A percentile compares a stretch with the other conserved stretches of the same genome.
These are phyloP conservation scores for Zygosaccharomyces siamensis DNA, from an alignment of 805 yeast species.

Conservation along the genomic window DNA sequence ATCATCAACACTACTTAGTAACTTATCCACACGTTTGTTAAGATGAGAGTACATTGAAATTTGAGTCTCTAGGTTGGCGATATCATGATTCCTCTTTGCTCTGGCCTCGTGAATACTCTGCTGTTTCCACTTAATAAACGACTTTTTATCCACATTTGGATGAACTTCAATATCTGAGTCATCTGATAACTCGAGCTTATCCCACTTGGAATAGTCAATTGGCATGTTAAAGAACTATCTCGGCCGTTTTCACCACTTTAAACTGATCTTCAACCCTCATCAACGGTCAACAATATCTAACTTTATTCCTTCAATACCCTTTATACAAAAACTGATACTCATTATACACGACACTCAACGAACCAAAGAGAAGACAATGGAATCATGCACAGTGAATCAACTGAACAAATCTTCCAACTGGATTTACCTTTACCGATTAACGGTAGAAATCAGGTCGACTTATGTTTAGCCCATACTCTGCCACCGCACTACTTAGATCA, in stretches of 20 bases:
- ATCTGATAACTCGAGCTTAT: slow-evolving; percentile 89
- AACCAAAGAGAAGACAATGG: slow-evolving; percentile 2
- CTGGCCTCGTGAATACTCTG: slow-evolving; percentile 95
- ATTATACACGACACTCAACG: slow-evolving; percentile 6
- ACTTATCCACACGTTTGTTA: slow-evolving; percentile 63
- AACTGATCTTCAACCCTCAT: neutral
- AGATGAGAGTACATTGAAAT: slow-evolving; percentile 74
- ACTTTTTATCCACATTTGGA: slow-evolving; percentile 92
- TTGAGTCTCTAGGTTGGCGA: slow-evolving; percentile 70
- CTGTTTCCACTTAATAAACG: slow-evolving; percentile 95
- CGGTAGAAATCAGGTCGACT: slow-evolving; percentile 93
- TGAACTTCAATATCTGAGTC: slow-evolving; percentile 97
- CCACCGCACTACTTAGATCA: slow-evolving; percentile 84
- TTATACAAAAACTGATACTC: slow-evolving; percentile 3
- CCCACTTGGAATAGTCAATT: slow-evolving; percentile 97
- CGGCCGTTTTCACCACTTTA: neutral
- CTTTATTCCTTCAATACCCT: slow-evolving; percentile 2
- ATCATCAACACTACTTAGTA: slow-evolving; percentile 42
- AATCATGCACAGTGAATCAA: neutral
- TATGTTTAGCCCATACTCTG: slow-evolving; percentile 88
- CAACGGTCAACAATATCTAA: neutral
- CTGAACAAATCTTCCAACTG: neutral
- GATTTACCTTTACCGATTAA: slow-evolving; percentile 31
- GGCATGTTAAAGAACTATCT: slow-evolving; percentile 44
- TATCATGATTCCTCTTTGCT: slow-evolving; percentile 70